A percentile compares a stretch with the other conserved stretches of the same genome.
Conservation (phyloP, 2,329 filamentous ascomycete genomes). For the Fusarium keratoplasticum region DNA sequence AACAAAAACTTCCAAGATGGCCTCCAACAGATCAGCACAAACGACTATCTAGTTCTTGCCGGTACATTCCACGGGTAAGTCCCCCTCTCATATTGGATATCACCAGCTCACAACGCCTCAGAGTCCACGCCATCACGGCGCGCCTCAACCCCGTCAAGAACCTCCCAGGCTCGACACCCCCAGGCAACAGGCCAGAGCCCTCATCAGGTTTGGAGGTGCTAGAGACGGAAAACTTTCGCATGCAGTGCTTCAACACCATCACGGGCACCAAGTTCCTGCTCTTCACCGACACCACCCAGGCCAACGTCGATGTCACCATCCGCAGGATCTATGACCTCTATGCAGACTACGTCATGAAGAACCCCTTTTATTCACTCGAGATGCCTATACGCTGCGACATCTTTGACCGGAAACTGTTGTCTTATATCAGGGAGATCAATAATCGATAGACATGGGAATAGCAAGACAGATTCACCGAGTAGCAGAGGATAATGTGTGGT, state of each 20-base stretch:
- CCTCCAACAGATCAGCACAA: conserved; percentile 89
- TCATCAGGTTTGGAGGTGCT: conserved; percentile 89
- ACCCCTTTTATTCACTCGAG: conserved; percentile 97
- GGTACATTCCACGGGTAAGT: conserved; percentile 93
- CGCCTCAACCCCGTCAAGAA: conserved; percentile 68
- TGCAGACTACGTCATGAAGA: conserved; percentile 98
- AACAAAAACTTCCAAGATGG: conserved; percentile 92
- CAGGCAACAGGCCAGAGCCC: conserved; percentile 67
- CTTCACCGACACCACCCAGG: conserved; percentile 90
- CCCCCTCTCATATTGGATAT: conserved; percentile 11
- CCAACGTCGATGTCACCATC: conserved; percentile 86
- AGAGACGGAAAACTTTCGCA: conserved; percentile 91
- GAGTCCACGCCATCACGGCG: conserved; percentile 76
- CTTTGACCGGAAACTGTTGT: conserved; percentile 87
- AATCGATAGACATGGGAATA: conserved; percentile 56
- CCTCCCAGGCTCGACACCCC: conserved; percentile 49
- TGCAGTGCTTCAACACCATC: conserved; percentile 95
- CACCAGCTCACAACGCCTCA: conserved; percentile 46
- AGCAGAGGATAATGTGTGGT: conserved; percentile 24
- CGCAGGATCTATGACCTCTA: conserved; percentile 93
- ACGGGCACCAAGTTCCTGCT: conserved; percentile 96
- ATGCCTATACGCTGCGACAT: conserved; percentile 97
- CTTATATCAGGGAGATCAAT: conserved; percentile 81
- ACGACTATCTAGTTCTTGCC: conserved; percentile 96
- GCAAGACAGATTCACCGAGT: conserved; percentile 22